Conservation (phyloP, 2,329 filamentous ascomycete species). For the Onygenales sp. region DNA sequence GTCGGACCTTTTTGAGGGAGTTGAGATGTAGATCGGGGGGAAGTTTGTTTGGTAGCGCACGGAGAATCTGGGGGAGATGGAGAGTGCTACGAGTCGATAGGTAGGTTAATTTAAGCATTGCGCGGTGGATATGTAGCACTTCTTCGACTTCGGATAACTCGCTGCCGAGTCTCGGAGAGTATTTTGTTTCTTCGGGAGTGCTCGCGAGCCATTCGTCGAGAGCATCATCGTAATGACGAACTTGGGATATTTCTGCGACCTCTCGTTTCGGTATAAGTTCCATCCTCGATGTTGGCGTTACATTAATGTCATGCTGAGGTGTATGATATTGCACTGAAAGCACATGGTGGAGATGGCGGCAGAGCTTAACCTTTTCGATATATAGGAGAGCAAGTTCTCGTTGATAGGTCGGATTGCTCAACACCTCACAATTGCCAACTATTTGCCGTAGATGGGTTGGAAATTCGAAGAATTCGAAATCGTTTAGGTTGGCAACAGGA, state of each 20-base stretch:
- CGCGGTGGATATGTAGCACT: conserved; percentile 59
- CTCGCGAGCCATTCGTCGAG: conserved; percentile 67
- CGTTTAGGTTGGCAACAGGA: conserved; percentile 74
- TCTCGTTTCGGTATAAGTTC: conserved; percentile 87
- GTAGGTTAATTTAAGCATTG: conserved; percentile 84
- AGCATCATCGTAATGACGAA: conserved; percentile 68
- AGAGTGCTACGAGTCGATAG: conserved; percentile 84
- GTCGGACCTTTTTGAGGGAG: conserved; percentile 71
- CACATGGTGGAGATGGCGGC: conserved; percentile 79
- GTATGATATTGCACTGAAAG: conserved; percentile 87
- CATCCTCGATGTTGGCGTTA: conserved; percentile 67
- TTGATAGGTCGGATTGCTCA: conserved; percentile 64
- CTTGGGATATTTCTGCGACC: conserved; percentile 69
- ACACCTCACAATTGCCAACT: conserved; percentile 58
- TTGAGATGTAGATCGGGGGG: conserved; percentile 66
- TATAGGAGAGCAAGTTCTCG: conserved; percentile 75
- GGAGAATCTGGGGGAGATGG: conserved; percentile 82
- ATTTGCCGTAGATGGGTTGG: conserved; percentile 60
- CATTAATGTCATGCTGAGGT: conserved; percentile 63
- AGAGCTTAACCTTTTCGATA: conserved; percentile 83
- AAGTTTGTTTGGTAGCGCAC: conserved; percentile 51
- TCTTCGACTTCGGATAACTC: conserved; percentile 38
- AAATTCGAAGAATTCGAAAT: conserved; percentile 69
- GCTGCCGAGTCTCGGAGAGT: conserved; percentile 54
- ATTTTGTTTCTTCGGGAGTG: conserved; percentile 62